Evolutionary conservation across 2,329 filamentous ascomycete genomes (phyloP), one percentile per base, ranked within the genome.

Genomic region (Botryotinia globosa): DNA sequence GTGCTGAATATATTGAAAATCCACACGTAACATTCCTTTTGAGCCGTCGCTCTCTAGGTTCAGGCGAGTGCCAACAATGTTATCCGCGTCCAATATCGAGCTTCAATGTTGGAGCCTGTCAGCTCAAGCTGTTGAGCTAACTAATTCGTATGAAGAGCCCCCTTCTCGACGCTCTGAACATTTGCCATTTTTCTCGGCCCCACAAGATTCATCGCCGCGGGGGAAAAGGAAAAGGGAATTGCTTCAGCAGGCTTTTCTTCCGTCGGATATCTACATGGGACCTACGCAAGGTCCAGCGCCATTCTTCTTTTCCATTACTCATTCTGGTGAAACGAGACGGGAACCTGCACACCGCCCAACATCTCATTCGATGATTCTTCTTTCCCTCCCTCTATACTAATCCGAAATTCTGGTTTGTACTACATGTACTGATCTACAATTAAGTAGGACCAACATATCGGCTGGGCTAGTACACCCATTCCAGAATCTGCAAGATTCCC

Each of bases 401-500:
- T 72, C 58, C 64, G 61, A 48, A 54, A 48, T 72, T 58, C 59
- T 69, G 58, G 69, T 45, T 61, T 54, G 64, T 72, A 42, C n/a
- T 56, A 63, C 18, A 51, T 56, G 65, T 25, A 56, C 58, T 72
- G 70, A 72, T 72, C 70, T 72, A 67, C 62, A 68, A 51, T 32
- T 32, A 2, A 29, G 70, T 72, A 29, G 29, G 29, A 68, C 62
- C 29, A 59, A 37, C 16, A 58, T 25, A 66, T 66, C 32, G 37
- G 63, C 39, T 45, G n/a, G 48, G 44, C 54, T 68, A 56, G 62
- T 58, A 59, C 70, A 48, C 58, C 69, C 61, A 68, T 73, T 75
- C 74, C 69, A 74, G 73, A 75, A 74, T 65, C 66, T 71, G 71
- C 42, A 72, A 54, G 51, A 56, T 71, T 71, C 65, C 73, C 69